Evolutionary conservation across 139 green algal species (phyloP).

Genomic region (Coelastrella sp.): DNA sequence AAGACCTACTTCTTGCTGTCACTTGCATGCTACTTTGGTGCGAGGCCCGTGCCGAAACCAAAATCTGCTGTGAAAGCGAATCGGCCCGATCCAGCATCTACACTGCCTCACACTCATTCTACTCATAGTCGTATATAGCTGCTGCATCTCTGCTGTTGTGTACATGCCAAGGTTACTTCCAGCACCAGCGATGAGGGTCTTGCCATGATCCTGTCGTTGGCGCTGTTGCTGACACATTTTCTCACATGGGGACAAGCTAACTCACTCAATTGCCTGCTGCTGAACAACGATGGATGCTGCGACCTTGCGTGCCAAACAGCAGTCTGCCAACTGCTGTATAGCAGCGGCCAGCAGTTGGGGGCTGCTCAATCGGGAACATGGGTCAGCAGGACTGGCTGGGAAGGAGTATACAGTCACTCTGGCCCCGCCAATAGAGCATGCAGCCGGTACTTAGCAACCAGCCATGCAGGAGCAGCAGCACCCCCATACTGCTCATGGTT

Average conservation of each 20-base stretch:
- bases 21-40: no score
- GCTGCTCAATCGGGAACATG: neutral
- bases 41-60: no score
- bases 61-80: no score
- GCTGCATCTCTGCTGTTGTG: no score
- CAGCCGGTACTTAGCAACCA: neutral
- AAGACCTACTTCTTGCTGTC: no score
- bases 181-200: neutral
- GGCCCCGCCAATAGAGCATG: neutral
- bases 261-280: neutral
- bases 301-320: neutral
- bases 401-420: neutral
- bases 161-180: no score
- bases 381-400: neutral
- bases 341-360: neutral
- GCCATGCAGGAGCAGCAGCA: neutral
- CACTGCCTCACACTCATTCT: no score
- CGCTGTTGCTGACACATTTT: neutral
- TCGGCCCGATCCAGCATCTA: no score
- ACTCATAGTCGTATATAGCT: no score
- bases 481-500: constrained; percentile 26
- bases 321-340: neutral
- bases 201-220: neutral
- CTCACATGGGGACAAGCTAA: no score
- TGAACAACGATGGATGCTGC: constrained; percentile 12